Evolutionary conservation across 257 asterid genomes (phyloP), one percentile per base, ranked within the genome.

Genomic region (Nicotiana attenuata): DNA sequence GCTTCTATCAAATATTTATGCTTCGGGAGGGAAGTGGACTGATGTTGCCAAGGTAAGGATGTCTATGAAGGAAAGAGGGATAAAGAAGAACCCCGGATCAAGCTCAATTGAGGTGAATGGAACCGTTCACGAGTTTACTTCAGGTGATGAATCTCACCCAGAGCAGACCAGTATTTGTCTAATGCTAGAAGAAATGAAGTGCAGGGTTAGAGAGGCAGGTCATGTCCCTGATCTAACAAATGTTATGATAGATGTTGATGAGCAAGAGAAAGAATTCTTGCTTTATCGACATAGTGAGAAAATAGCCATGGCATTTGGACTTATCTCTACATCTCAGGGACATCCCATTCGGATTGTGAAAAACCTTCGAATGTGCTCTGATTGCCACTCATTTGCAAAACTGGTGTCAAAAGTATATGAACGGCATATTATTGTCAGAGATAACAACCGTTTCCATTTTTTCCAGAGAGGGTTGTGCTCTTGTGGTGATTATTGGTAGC

Each of bases 311-410:
- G 93, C 93, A 5, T 88, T 83, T n/a, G 91, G 91, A 67, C 90
- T 91, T 60, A 41, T 88, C 60, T 85, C 89, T 26, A 84, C 90
- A 5, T 82, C 83, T 8, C 76, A 56, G 75, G 89, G 87, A 65
- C 64, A 66, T 61, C 87, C 90, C 26, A 55, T 91, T 10, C 78
- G 91, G 64, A 85, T 89, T 19, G 86, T 86, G 33, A 91, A 91
- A 87, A 91, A 91, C 84, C 89, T 91, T 20, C 67, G 93, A 11
- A 91, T 91, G 88, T 91, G 93, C 78, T 87, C 90, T 14, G 91
- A 91, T 77, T 91, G 94, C 83, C 94, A 91, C 81, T 81, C 85
- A 11, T 91, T 87, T 68, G 90, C 92, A 2, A 88, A 88, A 61
- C 67, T 78, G 82, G 92, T 86, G 45, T 91, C 94, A 0, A 81